Conservation (phyloP, 495 filamentous ascomycete species). For the Trichoderma reesei region DNA sequence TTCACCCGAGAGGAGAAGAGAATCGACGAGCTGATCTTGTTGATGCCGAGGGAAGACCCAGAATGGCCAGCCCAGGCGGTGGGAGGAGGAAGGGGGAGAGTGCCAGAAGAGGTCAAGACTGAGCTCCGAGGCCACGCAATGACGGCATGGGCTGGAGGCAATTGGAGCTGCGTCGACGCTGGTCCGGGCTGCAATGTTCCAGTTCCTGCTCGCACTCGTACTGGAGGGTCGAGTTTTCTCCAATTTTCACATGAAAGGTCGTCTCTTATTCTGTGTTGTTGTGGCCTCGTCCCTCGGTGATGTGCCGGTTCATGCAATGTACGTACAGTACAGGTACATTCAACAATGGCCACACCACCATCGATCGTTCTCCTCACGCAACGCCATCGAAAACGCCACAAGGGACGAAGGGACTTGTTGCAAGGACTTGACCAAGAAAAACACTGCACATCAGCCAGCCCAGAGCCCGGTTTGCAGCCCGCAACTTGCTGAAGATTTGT, state of each 20-base stretch:
- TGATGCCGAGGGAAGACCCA: constrained; percentile 2
- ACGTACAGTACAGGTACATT: background rate
- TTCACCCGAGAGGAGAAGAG: background rate
- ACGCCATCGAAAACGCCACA: background rate
- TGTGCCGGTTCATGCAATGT: background rate
- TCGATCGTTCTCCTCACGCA: background rate
- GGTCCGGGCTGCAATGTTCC: background rate
- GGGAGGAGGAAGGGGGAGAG: background rate
- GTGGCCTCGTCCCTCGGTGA: background rate
- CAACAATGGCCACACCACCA: background rate
- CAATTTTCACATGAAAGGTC: constrained; percentile 3
- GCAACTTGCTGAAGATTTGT: too few relatives aligned
- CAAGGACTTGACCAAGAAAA: too few relatives aligned
- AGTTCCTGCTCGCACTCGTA: background rate
- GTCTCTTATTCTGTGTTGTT: too few relatives aligned
- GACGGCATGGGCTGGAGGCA: background rate
- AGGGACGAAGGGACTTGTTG: background rate
- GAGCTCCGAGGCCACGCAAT: background rate
- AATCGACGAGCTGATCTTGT: background rate
- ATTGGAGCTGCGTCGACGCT: background rate
- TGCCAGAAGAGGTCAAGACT: background rate
- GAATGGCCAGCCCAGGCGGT: background rate
- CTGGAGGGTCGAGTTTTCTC: too few relatives aligned
- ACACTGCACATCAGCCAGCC: too few relatives aligned
- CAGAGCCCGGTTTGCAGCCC: too few relatives aligned